Evolutionary conservation across 306 rosid genomes (phyloP), one percentile per base, ranked within the genome.

Genomic region (Oxytropis ochrocephala): DNA sequence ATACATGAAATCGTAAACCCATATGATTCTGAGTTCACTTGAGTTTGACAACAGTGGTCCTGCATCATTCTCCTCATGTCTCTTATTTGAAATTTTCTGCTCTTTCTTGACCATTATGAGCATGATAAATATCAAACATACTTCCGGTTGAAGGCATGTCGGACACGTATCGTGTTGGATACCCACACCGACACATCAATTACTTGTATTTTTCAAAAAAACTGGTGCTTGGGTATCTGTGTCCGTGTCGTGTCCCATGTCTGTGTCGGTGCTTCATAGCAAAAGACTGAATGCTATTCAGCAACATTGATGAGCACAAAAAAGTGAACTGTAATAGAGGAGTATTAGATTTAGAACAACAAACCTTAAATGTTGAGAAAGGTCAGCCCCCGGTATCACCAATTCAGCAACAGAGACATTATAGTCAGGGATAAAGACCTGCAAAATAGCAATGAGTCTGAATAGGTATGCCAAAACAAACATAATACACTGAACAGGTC

Each of bases 361-460:
- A 66, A 65, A 88, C 91, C 95, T 88, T 58, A 85, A 5, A 74
- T 88, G 91, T 66, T 88, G 95, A 24, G 95, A 88, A 71, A 88
- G 85, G 78, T 88, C 95, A 46, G 91, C 88, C 80, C 89, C 91
- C 17, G 91, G 91, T 75, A 88, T 84, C 14, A 88, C 89, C 83
- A 88, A 78, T 82, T 88, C 95, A 62, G 95, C 95, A 49, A 88
- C 89, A 38, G 89, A 85, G 11, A 88, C 91, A 75, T 85, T 88
- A 69, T 88, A 88, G 79, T 88, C 95, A 36, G 91, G 95, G 71
- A 88, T 85, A 44, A 85, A 88, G 70, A 88, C 89, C 91, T 85
- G 78, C 16, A 83, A 61, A 60, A 52, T 55, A 72, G 66, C 53
- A 63, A 71, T 13, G 60, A 74, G 73, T 46, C 11, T 50, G 33